Evolutionary conservation across 805 yeast genomes (phyloP).

Genomic region (Saturnispora dispora): DNA sequence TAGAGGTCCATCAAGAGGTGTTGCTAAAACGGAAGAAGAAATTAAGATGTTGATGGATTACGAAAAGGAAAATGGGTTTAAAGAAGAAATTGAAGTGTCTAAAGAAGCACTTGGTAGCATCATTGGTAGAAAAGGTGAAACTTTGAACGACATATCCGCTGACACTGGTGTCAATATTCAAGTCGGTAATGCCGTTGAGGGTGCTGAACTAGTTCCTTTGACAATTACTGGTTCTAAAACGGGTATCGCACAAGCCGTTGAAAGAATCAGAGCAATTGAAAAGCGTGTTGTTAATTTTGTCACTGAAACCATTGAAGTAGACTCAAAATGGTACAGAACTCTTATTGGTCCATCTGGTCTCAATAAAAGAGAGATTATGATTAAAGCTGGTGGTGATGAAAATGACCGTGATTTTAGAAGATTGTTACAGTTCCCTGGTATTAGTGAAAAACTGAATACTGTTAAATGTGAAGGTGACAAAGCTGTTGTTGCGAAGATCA

Average conservation of each 20-base stretch:
- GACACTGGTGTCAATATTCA: constrained; percentile 52
- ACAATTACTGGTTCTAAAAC: constrained; percentile 70
- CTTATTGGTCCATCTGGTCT: constrained; percentile 77
- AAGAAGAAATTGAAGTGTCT: constrained; percentile 58
- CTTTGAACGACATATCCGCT: constrained; percentile 70
- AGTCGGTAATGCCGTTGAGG: constrained; percentile 30
- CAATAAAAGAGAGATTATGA: constrained; percentile 60
- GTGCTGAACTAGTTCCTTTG: constrained; percentile 46
- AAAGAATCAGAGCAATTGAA: constrained; percentile 53
- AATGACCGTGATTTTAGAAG: constrained; percentile 39
- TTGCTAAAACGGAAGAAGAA: constrained; percentile 73
- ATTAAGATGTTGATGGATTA: constrained; percentile 72
- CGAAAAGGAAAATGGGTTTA: constrained; percentile 79
- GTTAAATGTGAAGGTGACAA: constrained; percentile 70
- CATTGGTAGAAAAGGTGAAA: constrained; percentile 84
- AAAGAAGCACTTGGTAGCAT: constrained; percentile 68
- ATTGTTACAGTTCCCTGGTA: constrained; percentile 61
- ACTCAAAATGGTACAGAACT: constrained; percentile 62
- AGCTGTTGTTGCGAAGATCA: constrained; percentile 57
- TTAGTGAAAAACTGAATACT: constrained; percentile 46
- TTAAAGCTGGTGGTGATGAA: constrained; percentile 68
- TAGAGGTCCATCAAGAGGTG: constrained; percentile 88
- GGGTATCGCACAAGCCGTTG: constrained; percentile 64
- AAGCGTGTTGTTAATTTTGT: constrained; percentile 55
- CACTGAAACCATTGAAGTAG: constrained; percentile 52